These are phyloP conservation scores for Teratosphaeria gauchensis DNA, from an alignment of 2,329 filamentous ascomycete species.

Conservation along the genomic window DNA sequence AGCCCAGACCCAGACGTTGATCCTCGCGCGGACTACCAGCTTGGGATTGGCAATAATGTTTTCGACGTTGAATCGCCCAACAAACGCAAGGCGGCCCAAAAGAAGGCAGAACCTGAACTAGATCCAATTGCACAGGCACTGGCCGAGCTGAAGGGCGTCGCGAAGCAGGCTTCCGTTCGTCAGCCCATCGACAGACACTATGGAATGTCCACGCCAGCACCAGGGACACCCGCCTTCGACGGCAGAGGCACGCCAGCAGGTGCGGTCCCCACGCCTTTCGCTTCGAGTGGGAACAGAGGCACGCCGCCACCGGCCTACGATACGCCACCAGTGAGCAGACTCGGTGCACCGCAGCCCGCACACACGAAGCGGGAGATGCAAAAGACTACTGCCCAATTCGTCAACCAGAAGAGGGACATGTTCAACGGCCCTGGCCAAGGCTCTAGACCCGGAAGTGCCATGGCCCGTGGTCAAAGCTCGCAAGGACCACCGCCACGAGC, in stretches of 20 bases:
- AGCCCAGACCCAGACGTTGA: conserved; percentile 63
- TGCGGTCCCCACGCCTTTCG: conserved; percentile 36
- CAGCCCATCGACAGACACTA: conserved; percentile 94
- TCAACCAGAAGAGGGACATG: conserved; percentile 71
- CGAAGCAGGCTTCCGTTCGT: conserved; percentile 70
- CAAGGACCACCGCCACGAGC: conserved; percentile 28
- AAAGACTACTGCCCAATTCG: conserved; percentile 82
- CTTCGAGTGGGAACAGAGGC: conserved; percentile 43
- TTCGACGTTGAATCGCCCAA: conserved; percentile 83
- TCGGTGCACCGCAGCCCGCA: conserved; percentile 83
- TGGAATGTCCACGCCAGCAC: conserved; percentile 75
- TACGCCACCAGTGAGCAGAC: conserved; percentile 58
- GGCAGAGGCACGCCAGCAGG: conserved; percentile 30
- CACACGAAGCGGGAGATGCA: conserved; percentile 94
- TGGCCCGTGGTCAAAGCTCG: conserved; percentile 17
- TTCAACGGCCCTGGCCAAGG: conserved; percentile 39
- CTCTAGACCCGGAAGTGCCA: conserved; percentile 20
- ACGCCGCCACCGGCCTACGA: conserved; percentile 86
- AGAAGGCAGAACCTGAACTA: conserved; percentile 38
- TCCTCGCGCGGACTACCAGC: conserved; percentile 80
- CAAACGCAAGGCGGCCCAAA: conserved; percentile 25
- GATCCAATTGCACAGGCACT: conserved; percentile 90
- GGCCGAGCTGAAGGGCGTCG: conserved; percentile 81
- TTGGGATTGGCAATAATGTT: conserved; percentile 93
- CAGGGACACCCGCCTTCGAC: conserved; percentile 27